These are phyloP conservation scores for Astragalus membranaceus DNA, from an alignment of 306 rosid species.

Conservation along the genomic window DNA sequence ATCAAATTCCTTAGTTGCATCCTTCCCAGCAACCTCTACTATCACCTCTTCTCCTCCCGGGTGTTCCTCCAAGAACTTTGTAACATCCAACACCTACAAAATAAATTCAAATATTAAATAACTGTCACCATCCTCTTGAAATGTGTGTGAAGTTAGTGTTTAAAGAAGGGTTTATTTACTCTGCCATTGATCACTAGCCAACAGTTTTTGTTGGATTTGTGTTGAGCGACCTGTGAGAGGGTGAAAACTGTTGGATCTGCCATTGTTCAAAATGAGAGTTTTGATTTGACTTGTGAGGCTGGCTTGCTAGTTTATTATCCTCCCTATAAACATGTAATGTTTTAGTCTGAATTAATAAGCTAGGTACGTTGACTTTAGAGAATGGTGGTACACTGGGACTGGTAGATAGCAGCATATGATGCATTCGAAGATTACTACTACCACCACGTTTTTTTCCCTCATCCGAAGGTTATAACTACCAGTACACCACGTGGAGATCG, in stretches of 20 bases:
- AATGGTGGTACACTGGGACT: not conserved
- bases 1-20: slow-evolving; percentile 51
- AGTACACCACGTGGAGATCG: not conserved
- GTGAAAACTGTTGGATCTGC: slow-evolving; percentile 33
- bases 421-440: not conserved
- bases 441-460: slow-evolving; percentile 17
- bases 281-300: not conserved
- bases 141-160: not conserved
- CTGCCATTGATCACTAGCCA: slow-evolving; percentile 57
- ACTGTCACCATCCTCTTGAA: not conserved
- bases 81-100: slow-evolving; percentile 50
- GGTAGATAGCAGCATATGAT: not conserved
- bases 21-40: slow-evolving; percentile 44
- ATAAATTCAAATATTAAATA: not conserved
- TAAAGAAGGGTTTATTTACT: slow-evolving; percentile 25
- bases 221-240: slow-evolving; percentile 49
- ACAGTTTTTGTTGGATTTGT: slow-evolving; percentile 46
- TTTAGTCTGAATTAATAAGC: not conserved
- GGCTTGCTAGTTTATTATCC: not conserved
- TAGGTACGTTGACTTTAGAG: not conserved
- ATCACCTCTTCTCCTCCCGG: slow-evolving; percentile 64
- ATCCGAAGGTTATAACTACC: not conserved
- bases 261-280: slow-evolving; percentile 19
- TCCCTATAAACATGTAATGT: not conserved
- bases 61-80: slow-evolving; percentile 51